These are phyloP conservation scores for Phaffia australis DNA, from an alignment of 768 basidiomycete genomes.

Conservation along the genomic window DNA sequence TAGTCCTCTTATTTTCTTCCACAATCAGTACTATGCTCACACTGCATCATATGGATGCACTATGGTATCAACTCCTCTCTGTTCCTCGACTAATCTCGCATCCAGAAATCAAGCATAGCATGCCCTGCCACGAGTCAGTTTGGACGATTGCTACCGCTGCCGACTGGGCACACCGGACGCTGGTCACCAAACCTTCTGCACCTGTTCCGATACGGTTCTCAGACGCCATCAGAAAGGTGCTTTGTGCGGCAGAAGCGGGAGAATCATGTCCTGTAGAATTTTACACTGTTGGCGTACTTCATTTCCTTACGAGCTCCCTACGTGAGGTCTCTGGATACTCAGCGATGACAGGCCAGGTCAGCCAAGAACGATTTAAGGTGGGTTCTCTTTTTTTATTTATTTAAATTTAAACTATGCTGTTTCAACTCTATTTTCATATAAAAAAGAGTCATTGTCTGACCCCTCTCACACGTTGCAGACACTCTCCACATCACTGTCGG, in stretches of 20 bases:
- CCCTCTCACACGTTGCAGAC: constrained; percentile 1
- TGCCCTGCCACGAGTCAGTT: constrained; percentile 27
- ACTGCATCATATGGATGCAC: constrained; percentile 29
- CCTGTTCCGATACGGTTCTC: constrained; percentile 24
- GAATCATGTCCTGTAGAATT: neutral
- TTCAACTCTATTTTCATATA: too few relatives aligned
- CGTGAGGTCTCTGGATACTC: constrained; percentile 33
- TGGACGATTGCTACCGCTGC: constrained; percentile 23
- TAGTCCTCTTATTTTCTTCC: neutral
- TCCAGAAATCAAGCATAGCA: constrained; percentile 32
- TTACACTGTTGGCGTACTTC: constrained; percentile 19
- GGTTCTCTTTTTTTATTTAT: constrained; percentile 11
- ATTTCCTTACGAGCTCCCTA: constrained; percentile 28
- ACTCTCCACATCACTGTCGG: constrained; percentile 6
- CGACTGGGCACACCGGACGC: constrained; percentile 29
- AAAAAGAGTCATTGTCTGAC: neutral
- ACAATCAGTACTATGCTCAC: constrained; percentile 27
- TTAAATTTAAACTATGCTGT: too few relatives aligned
- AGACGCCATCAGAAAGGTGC: constrained; percentile 22
- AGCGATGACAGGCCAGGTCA: constrained; percentile 30
- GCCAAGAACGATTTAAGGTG: constrained; percentile 30
- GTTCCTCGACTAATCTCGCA: constrained; percentile 30
- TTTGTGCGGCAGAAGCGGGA: constrained; percentile 1
- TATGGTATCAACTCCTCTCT: constrained; percentile 31
- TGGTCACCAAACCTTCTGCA: constrained; percentile 1